A percentile compares a stretch with the other conserved stretches of the same genome.
phyloP scores from a whole-genome alignment of 345 rosid genomes.

The Turnera subulata region DNA sequence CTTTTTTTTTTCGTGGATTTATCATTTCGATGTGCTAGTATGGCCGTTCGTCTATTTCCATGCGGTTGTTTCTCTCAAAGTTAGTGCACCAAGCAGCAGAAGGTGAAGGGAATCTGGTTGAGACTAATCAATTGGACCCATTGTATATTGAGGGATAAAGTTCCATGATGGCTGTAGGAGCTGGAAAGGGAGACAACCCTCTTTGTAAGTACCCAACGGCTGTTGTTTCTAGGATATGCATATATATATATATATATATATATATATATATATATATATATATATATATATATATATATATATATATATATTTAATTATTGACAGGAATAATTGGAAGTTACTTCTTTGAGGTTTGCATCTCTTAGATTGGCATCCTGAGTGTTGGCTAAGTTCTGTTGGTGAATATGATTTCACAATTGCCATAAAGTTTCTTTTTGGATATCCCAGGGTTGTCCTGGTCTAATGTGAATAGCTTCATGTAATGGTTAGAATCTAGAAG shows the following conservation, averaged over 20 bases:
- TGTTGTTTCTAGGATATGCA: conserved; percentile 33
- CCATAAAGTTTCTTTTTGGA: conserved; percentile 14
- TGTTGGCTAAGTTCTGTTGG: conserved; percentile 22
- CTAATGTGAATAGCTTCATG: background rate
- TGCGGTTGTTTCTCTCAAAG: conserved; percentile 27
- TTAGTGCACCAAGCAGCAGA: conserved; percentile 7
- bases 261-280: conserved; percentile 22
- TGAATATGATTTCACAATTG: conserved; percentile 11
- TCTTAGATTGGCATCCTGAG: conserved; percentile 27
- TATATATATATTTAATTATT: conserved; percentile 21
- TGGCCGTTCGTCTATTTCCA: conserved; percentile 24
- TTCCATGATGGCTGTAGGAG: conserved; percentile 36
- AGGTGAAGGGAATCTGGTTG: conserved; percentile 25
- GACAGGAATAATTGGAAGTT: conserved; percentile 40
- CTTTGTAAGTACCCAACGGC: conserved; percentile 45
- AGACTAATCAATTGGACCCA: conserved; percentile 30
- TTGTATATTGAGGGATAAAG: conserved; percentile 36
- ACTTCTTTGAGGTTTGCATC: conserved; percentile 26
- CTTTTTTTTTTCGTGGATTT: conserved; percentile 19
- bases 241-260: conserved; percentile 5
- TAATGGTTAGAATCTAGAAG: conserved; percentile 2
- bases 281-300: conserved; percentile 17
- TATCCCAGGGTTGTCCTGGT: background rate
- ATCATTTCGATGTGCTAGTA: conserved; percentile 27
- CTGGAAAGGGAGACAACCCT: conserved; percentile 27